Evolutionary conservation across 2,329 filamentous ascomycete genomes (phyloP), one percentile per base, ranked within the genome.

Genomic region (Xylaria sp.): DNA sequence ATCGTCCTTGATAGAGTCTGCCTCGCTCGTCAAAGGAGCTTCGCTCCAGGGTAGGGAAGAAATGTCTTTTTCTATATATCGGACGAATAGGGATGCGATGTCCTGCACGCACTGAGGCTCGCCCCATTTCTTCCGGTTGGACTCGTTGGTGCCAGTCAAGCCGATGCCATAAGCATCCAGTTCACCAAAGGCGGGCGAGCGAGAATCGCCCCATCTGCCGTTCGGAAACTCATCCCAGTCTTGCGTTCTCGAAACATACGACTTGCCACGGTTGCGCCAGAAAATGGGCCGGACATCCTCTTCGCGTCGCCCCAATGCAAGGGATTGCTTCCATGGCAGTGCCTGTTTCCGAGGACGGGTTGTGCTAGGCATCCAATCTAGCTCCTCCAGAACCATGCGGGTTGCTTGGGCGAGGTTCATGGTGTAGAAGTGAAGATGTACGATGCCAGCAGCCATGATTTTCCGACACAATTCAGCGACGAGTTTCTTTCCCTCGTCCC

Each of bases 171-270:
- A 97, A 7, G 91, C 87, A 73, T 97, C 93, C 48, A 97, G 79
- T 73, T 97, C 92, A 67, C 94, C 94, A 68, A 97, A 99, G 46
- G 94, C 94, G 57, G 94, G 94, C 54, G 93, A 97, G 61, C 94
- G 85, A 48, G 92, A 93, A 73, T 99, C 94, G 74, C 94, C 95
- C 94, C 94, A 99, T 73, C 94, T 89, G 43, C 94, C 94, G 78
- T 99, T 99, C 51, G 94, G 94, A 66, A 97, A 99, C 72, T 99
- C 94, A 67, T 99, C 94, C 94, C 94, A 99, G 64, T 97, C 93
- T 71, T 97, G 92, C 0, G 94, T 99, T 50, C 94, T 91, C 51
- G 91, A 87, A 50, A 99, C 87, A 67, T 99, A 99, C 3, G 92
- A 96, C 69, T 94, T 92, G 75, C 96, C 94, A 54, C 94, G 86